phyloP scores from a whole-genome alignment of 23 red algal genomes.

The Porphyridium purpureum region DNA sequence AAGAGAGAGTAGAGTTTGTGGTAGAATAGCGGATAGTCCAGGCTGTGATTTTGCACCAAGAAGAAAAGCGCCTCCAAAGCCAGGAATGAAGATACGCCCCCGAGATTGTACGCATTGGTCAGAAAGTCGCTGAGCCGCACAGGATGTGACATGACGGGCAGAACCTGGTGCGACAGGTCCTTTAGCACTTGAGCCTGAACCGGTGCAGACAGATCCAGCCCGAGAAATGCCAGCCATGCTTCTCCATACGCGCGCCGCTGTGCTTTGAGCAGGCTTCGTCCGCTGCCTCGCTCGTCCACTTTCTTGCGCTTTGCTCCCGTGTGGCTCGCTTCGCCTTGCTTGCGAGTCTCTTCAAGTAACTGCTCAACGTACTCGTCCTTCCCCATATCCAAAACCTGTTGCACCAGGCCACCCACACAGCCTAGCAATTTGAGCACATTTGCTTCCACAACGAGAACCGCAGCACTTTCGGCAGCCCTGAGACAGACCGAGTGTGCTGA shows the following conservation, averaged over 20 bases:
- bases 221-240: background rate
- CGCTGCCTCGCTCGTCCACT: too few relatives aligned
- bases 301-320: too few relatives aligned
- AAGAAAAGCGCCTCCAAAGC: background rate
- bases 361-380: too few relatives aligned
- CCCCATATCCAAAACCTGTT: too few relatives aligned
- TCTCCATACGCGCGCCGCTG: background rate
- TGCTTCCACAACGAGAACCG: too few relatives aligned
- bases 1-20: conserved; percentile 43
- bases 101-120: conserved; percentile 10
- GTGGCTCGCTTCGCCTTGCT: too few relatives aligned
- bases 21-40: conserved; percentile 86
- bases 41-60: background rate
- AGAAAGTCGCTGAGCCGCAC: conserved; percentile 51
- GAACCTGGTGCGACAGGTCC: conserved; percentile 19
- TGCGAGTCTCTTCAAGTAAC: too few relatives aligned
- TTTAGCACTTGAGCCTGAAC: conserved; percentile 2
- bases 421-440: too few relatives aligned
- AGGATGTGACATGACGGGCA: conserved; percentile 46
- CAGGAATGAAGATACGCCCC: conserved; percentile 2
- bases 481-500: too few relatives aligned
- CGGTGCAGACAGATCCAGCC: background rate
- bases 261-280: too few relatives aligned
- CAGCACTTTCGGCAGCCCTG: too few relatives aligned
- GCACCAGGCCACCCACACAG: too few relatives aligned